Conservation (phyloP, 1,284 basidiomycete genomes). For the Pyrrhoderma lamaoense region DNA sequence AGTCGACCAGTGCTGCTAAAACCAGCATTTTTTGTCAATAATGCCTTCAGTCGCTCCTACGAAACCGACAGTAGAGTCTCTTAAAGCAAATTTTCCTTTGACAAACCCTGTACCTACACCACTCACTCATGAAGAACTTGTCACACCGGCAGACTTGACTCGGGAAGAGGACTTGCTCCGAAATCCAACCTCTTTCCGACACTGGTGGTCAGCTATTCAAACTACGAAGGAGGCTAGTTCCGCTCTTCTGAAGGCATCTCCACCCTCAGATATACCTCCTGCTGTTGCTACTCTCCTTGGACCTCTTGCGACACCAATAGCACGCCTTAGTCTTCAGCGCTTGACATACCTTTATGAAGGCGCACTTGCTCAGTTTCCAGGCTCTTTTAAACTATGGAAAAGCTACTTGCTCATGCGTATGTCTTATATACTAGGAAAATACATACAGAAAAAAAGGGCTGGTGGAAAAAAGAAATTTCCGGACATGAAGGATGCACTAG, state of each 20-base stretch:
- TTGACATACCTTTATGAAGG: conserved; percentile 90
- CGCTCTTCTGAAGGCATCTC: conserved; percentile 50
- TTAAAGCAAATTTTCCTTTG: conserved; percentile 67
- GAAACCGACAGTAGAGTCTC: conserved; percentile 39
- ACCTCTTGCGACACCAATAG: conserved; percentile 64
- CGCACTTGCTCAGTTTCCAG: conserved; percentile 82
- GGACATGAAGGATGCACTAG: conserved; percentile 82
- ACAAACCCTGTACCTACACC: conserved; percentile 83
- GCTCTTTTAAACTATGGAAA: conserved; percentile 93
- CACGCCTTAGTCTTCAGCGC: conserved; percentile 73
- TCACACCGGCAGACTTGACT: conserved; percentile 72
- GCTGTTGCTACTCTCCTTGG: conserved; percentile 54
- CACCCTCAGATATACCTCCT: conserved; percentile 37
- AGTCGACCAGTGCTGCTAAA: neutral
- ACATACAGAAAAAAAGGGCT: conserved; percentile 61
- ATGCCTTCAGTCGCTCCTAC: conserved; percentile 50
- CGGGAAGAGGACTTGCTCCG: conserved; percentile 95
- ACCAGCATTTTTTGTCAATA: too few relatives aligned
- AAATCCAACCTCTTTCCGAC: conserved; percentile 85
- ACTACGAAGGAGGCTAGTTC: conserved; percentile 63
- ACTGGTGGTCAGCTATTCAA: conserved; percentile 88
- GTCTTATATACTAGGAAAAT: conserved; percentile 80
- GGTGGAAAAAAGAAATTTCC: conserved; percentile 84
- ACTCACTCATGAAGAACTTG: conserved; percentile 65
- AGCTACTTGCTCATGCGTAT: conserved; percentile 83